Conservation (phyloP, 169 alveolate species). For the Cryptosporidium parvum region DNA sequence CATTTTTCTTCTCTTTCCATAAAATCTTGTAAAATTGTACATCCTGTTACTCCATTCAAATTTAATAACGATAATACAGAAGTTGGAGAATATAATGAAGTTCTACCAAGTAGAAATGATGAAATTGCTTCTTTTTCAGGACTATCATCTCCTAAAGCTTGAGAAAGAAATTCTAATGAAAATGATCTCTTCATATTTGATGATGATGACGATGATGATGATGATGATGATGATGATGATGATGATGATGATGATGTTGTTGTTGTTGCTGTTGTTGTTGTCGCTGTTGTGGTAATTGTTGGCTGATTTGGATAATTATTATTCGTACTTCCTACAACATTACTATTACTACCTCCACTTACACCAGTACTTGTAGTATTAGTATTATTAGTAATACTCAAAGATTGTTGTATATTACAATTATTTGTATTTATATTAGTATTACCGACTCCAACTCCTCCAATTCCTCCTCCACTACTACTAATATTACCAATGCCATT, state of each 20-base stretch:
- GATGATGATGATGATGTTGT: neutral
- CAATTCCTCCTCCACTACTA: too few species aligned
- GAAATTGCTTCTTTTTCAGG: constrained; percentile 17
- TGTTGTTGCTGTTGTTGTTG: neutral
- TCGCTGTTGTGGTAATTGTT: neutral
- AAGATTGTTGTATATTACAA: too few species aligned
- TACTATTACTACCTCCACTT: neutral
- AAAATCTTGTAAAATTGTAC: constrained; percentile 8
- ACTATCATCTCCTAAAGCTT: constrained; percentile 10
- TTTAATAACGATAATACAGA: neutral
- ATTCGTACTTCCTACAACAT: neutral
- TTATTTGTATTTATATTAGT: too few species aligned
- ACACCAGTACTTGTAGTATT: too few species aligned
- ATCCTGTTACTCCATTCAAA: constrained; percentile 2
- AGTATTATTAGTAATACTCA: too few species aligned
- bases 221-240: neutral
- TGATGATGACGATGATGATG: neutral
- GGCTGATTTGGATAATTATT: neutral
- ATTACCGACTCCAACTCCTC: neutral
- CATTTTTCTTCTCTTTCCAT: constrained; percentile 70
- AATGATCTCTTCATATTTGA: constrained; percentile 45
- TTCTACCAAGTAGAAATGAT: constrained; percentile 42
- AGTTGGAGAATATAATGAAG: constrained; percentile 32
- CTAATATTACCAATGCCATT: neutral
- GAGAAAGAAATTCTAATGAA: constrained; percentile 61